Evolutionary conservation across 768 basidiomycete species (phyloP), one percentile per base, ranked within the genome.

Genomic region (Collybia nuda): DNA sequence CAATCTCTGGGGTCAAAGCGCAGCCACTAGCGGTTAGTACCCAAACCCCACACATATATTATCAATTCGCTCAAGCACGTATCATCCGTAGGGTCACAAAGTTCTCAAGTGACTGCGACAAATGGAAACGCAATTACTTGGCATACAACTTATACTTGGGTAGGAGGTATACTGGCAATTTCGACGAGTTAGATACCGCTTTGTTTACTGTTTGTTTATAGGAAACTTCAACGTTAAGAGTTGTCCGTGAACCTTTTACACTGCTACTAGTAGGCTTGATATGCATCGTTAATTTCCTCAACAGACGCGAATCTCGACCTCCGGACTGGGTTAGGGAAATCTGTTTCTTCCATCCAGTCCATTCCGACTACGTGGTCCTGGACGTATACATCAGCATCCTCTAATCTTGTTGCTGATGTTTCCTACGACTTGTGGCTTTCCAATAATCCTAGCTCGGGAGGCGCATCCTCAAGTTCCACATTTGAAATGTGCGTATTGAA

Each of bases 351-450:
- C 6, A 63, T 63, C 43, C 22, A 44, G 2, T 61, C 57, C 1
- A 63, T 63, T 24, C 62, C 62, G 1, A 59, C 59, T 2, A 36
- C 43, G 4, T 63, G 62, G 62, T 53, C 44, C 15, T 63, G 62
- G 62, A 56, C 62, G 11, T 63, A 63, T 46, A 53, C 37, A 40
- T 50, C 52, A 2, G 59, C 60, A 3, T 63, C 62, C 14, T 59
- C 62, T 6, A 50, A 52, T 14, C 60, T 63, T 32, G 60, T 61
- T 9, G 62, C 62, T 2, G 60, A 63, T 40, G 62, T 63, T 1
- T 63, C 62, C 9, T 63, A 63, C 46, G 62, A 63, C 36, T 24
- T 61, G 18, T 63, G 62, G 62, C 55, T 63, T 5, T 61, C 59
- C 17, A 57, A 51, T 18, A 36, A 18, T 2, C 46, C 60, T 2